Evolutionary conservation across 495 filamentous ascomycete species (phyloP).

Genomic region (Talaromyces borbonicus): DNA sequence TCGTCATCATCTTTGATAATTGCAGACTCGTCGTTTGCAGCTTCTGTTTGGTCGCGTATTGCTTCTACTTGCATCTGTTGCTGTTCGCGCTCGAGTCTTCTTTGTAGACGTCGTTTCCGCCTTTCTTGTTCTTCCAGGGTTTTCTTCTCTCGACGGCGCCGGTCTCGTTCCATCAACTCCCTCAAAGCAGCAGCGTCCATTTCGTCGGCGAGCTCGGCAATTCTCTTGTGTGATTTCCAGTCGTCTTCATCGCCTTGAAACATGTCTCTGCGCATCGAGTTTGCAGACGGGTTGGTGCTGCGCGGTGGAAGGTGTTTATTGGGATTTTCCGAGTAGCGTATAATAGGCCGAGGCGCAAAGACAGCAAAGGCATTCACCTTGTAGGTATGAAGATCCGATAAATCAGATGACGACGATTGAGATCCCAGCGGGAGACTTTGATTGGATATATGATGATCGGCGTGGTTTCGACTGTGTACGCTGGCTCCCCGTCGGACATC

Average conservation of each 20-base stretch:
- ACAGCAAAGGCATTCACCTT: constrained; percentile 64
- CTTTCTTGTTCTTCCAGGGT: constrained; percentile 60
- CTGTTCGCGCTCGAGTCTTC: constrained; percentile 58
- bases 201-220: constrained; percentile 74
- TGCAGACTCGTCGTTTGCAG: constrained; percentile 15
- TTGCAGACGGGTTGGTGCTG: constrained; percentile 26
- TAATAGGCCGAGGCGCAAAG: constrained; percentile 67
- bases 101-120: constrained; percentile 55
- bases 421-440: constrained; percentile 67
- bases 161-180: constrained; percentile 77
- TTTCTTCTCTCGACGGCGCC: constrained; percentile 66
- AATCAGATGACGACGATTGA: constrained; percentile 59
- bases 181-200: constrained; percentile 69
- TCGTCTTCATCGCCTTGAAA: constrained; percentile 50
- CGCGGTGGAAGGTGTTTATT: constrained; percentile 29
- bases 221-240: constrained; percentile 55
- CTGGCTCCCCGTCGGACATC: constrained; percentile 56
- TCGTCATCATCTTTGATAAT: not conserved
- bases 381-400: constrained; percentile 60
- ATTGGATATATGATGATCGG: constrained; percentile 51
- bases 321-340: constrained; percentile 56
- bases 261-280: constrained; percentile 31
- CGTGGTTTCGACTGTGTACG: constrained; percentile 44
- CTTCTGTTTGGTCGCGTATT: too few relatives aligned
- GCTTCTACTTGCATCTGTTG: not conserved